Evolutionary conservation across 1,284 basidiomycete genomes (phyloP).

Genomic region (Trametes polyzona): DNA sequence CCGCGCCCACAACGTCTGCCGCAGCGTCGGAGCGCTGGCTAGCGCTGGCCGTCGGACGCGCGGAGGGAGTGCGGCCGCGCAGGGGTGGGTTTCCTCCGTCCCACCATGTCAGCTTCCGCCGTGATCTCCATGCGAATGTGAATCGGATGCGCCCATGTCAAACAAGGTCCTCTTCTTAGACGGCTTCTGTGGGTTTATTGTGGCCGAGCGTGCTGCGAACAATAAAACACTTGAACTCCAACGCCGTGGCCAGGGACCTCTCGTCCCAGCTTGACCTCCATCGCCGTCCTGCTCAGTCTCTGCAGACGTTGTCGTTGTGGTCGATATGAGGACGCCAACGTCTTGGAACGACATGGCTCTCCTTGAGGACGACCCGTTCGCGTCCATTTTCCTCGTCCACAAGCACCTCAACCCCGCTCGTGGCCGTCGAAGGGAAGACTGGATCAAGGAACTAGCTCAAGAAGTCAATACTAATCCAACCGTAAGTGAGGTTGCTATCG

Average conservation of each 20-base stretch:
- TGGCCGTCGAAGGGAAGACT: constrained; percentile 11
- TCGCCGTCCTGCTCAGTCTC: background rate
- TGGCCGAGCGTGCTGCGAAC: background rate
- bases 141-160: background rate
- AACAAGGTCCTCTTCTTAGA: background rate
- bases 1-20: background rate
- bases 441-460: constrained; percentile 18
- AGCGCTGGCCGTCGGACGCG: background rate
- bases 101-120: constrained; percentile 4
- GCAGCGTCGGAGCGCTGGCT: too few species aligned
- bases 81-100: background rate
- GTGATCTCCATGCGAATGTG: constrained; percentile 7
- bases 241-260: background rate
- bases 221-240: background rate
- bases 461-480: constrained; percentile 1
- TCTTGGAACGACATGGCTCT: constrained; percentile 32
- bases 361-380: constrained; percentile 37
- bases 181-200: background rate
- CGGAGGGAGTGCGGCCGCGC: background rate
- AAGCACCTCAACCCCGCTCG: background rate
- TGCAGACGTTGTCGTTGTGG: background rate
- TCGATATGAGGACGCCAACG: constrained; percentile 26
- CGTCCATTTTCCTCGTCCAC: constrained; percentile 24
- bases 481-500: constrained; percentile 1
- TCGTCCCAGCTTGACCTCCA: background rate